Evolutionary conservation across 2,329 filamentous ascomycete genomes (phyloP), one percentile per base, ranked within the genome.

Genomic region (Penicillium sp.): DNA sequence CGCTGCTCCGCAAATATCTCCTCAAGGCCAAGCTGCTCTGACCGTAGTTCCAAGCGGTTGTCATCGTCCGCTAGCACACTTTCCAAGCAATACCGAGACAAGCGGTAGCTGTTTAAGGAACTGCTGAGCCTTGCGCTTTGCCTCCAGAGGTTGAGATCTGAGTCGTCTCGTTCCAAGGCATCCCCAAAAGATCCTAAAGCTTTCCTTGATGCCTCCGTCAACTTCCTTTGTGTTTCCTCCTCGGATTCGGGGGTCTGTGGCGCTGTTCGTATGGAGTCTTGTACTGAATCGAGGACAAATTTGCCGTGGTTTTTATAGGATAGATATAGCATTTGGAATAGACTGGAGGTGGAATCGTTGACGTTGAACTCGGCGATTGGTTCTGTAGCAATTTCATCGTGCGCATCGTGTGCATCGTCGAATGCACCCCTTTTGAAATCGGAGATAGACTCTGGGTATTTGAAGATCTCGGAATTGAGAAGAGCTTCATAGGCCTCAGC

Each of bases 231-330:
- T 23, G 60, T 45, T 3, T 65, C 59, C 15, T 56, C 52, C 7
- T 58, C 50, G 42, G 45, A 38, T 6, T 65, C 62, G 18, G 66
- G 34, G 0, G 57, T 57, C 38, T 60, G 23, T n/a, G 55, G 37
- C 21, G 52, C 23, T 21, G 56, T 60, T 31, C 65, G 63, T 23
- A 81, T 60, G 41, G 75, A 80, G 71, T 83, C 76, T 63, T 80
- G 86, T 62, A 88, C 83, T 55, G 76, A 78, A 69, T 99, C 93
- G n/a, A 99, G 79, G 55, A 88, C 79, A 68, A 96, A 97, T 68
- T 97, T 90, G 40, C 91, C 94, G 74, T 93, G 87, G 65, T 97
- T 99, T 73, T 97, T 99, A 79, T 95, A 91, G 1, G 93, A 89
- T 8, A 99, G 82, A 67, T 96, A 97, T 21, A 97, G 81, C 12